A percentile compares a stretch with the other conserved stretches of the same genome.
phyloP scores from a whole-genome alignment of 73 alveolate genomes.

The Paramecium caudatum region DNA sequence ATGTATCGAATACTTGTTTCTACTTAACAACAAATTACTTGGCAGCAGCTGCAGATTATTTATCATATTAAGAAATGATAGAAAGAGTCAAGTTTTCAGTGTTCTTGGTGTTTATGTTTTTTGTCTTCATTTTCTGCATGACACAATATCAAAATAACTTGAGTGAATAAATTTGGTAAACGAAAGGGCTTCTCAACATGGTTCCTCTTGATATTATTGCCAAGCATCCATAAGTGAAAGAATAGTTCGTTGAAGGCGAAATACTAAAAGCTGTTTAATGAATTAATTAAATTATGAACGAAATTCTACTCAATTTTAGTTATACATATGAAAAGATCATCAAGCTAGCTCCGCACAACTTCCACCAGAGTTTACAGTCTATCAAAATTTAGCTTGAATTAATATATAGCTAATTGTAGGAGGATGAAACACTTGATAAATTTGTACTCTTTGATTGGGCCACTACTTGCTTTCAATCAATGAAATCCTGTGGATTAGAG shows the following conservation, averaged over 20 bases:
- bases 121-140: constrained; percentile 66
- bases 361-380: background rate
- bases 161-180: constrained; percentile 67
- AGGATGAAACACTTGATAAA: too few species aligned
- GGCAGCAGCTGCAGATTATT: constrained; percentile 21
- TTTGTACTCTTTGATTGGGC: constrained; percentile 39
- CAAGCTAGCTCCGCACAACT: background rate
- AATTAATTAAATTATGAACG: background rate
- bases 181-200: constrained; percentile 70
- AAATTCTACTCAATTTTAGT: constrained; percentile 1
- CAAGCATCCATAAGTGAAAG: constrained; percentile 41
- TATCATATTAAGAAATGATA: background rate
- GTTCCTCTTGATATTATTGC: constrained; percentile 66
- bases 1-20: constrained; percentile 16
- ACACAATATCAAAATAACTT: constrained; percentile 56
- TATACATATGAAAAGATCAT: constrained; percentile 9
- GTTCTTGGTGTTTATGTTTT: constrained; percentile 37
- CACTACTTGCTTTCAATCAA: background rate
- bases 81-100: constrained; percentile 53
- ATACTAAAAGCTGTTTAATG: constrained; percentile 74
- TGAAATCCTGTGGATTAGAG: background rate
- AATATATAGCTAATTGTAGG: background rate
- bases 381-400: background rate
- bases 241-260: constrained; percentile 60
- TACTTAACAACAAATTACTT: background rate